Evolutionary conservation across 179 eudicot genomes (phyloP).

Genomic region (Silene vulgaris): DNA sequence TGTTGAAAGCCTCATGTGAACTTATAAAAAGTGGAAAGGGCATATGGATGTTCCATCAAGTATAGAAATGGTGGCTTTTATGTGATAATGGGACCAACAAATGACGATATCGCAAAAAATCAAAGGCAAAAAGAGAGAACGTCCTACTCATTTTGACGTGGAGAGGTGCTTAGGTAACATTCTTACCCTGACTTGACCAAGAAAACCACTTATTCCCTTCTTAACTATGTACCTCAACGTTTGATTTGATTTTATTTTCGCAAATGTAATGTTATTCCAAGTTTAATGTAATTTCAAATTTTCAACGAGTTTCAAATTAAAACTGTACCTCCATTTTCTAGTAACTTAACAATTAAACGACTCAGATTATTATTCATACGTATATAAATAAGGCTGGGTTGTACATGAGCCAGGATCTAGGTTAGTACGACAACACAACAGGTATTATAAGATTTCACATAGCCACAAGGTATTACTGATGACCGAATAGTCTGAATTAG

Average conservation of each 20-base stretch:
- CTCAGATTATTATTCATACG: too few relatives aligned
- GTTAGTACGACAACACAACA: too few relatives aligned
- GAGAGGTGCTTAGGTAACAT: constrained; percentile 24
- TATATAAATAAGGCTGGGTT: too few relatives aligned
- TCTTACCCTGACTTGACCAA: constrained; percentile 29
- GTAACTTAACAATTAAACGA: too few relatives aligned
- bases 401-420: too few relatives aligned
- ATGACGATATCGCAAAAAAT: constrained; percentile 16
- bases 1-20: constrained; percentile 18
- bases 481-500: too few relatives aligned
- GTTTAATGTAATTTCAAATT: too few relatives aligned
- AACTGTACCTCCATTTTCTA: too few relatives aligned
- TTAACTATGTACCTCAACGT: constrained; percentile 12
- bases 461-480: too few relatives aligned
- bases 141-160: constrained; percentile 41
- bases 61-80: constrained; percentile 4
- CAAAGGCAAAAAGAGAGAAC: constrained; percentile 21
- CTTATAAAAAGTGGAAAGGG: constrained; percentile 20
- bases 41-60: not conserved
- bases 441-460: too few relatives aligned
- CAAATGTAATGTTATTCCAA: too few relatives aligned
- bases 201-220: constrained; percentile 34
- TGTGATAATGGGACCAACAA: constrained; percentile 16
- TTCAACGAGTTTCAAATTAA: not conserved
- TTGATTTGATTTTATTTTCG: too few relatives aligned